Evolutionary conservation across 441 rosid genomes (phyloP), one percentile per base, ranked within the genome.

Genomic region (Croton setiger): DNA sequence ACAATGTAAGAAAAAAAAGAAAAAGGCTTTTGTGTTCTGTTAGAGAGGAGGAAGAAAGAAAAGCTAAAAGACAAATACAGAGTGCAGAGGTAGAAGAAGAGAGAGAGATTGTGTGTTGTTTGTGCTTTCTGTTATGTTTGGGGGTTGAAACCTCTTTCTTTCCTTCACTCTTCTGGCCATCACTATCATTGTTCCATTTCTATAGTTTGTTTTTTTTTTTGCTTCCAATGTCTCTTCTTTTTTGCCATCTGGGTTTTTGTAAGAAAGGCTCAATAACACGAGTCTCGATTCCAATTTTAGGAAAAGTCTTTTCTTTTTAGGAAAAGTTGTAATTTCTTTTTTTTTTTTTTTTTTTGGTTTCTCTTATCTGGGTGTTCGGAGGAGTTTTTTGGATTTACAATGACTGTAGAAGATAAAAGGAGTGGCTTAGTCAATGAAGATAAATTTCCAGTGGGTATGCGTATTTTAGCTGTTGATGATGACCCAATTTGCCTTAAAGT

Each of bases 391-490:
- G 36, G 36, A 33, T 54, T 66, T 74, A 65, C 60, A 55, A 86
- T 87, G 88, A 63, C 74, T 51, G 80, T 79, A 57, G 79, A 77
- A 67, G 84, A 73, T 59, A 76, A 60, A 58, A 74, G 64, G 53
- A 71, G 73, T 57, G 60, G 61, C 69, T 56, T 48, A 48, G 77
- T 41, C n/a, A 63, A 67, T 65, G 87, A 82, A 67, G 89, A 86
- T 54, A 67, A 71, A 71, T 88, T 92, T 68, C 98, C 98, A 1
- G 76, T 78, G 23, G 95, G 93, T 23, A 85, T 95, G 94, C 88
- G 96, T 35, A 91, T 95, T 51, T 79, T 95, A 49, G 99, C 98
- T 11, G 99, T 95, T 44, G 99, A 95, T 68, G 99, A 95, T 65
- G 89, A 89, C 80, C 88, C 89, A 41, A 85, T 80, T 61, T 92